Conservation (phyloP, 345 rosid genomes). For the Geranium brycei region DNA sequence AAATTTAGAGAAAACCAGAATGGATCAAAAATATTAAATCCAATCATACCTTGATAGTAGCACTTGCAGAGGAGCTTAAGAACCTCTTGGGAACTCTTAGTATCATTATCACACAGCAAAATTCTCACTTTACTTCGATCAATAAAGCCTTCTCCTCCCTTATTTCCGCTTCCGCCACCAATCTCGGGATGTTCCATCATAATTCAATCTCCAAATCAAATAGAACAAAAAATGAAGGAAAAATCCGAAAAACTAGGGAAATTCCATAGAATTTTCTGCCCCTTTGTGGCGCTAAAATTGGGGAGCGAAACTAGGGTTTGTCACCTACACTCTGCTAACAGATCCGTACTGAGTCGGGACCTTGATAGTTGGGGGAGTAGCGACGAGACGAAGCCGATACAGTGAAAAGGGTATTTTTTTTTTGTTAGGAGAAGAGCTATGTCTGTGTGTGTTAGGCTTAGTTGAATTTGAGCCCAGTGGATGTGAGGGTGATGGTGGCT, state of each 20-base stretch:
- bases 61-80: slow-evolving; percentile 68
- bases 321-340: neutral
- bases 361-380: neutral
- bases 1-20: neutral
- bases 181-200: slow-evolving; percentile 1
- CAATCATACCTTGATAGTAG: slow-evolving; percentile 75
- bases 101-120: slow-evolving; percentile 81
- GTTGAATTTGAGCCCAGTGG: neutral
- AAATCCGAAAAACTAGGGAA: slow-evolving; percentile 21
- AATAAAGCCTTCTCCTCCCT: slow-evolving; percentile 65
- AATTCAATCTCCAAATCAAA: neutral
- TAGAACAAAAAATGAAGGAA: slow-evolving; percentile 2
- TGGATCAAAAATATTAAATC: slow-evolving; percentile 1
- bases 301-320: neutral
- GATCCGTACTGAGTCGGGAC: neutral
- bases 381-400: neutral
- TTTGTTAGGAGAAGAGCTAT: no score
- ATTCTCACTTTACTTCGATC: slow-evolving; percentile 97
- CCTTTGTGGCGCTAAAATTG: neutral
- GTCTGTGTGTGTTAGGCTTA: no score
- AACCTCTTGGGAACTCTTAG: slow-evolving; percentile 61
- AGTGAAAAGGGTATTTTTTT: no score
- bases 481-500: neutral
- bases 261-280: slow-evolving; percentile 17
- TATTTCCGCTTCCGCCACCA: slow-evolving; percentile 5